Evolutionary conservation across 2,329 filamentous ascomycete species (phyloP).

Genomic region (Eutypella sp.): DNA sequence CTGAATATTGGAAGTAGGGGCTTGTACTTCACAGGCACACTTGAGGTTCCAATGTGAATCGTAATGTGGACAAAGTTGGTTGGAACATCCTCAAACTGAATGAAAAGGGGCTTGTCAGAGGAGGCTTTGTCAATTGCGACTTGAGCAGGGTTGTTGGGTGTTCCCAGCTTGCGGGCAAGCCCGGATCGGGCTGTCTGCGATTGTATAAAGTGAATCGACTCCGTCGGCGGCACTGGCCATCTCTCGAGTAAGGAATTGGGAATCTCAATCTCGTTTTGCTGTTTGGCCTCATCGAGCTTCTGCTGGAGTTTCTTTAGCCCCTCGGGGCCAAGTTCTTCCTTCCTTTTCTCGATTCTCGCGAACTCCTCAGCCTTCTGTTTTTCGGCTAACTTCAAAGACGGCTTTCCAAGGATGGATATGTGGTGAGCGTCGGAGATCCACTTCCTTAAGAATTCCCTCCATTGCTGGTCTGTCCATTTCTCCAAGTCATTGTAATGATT

Average conservation of each 20-base stretch:
- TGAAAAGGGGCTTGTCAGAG: conserved; percentile 66
- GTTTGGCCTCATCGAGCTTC: conserved; percentile 76
- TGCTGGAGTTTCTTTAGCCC: conserved; percentile 71
- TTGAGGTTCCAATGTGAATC: conserved; percentile 72
- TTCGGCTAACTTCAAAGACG: conserved; percentile 72
- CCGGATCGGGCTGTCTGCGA: conserved; percentile 82
- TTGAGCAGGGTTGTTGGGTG: conserved; percentile 65
- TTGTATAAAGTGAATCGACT: conserved; percentile 92
- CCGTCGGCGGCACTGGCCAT: conserved; percentile 77
- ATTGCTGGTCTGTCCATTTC: conserved; percentile 76
- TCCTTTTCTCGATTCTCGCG: conserved; percentile 71
- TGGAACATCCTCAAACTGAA: conserved; percentile 95
- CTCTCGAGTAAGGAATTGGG: conserved; percentile 74
- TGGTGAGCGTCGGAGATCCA: conserved; percentile 85
- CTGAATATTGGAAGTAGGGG: conserved; percentile 80
- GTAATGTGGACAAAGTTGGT: conserved; percentile 89
- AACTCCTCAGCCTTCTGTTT: conserved; percentile 80
- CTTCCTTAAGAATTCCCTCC: conserved; percentile 74
- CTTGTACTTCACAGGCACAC: conserved; percentile 74
- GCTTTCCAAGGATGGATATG: conserved; percentile 81
- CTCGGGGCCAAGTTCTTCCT: conserved; percentile 72
- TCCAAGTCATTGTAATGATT: conserved; percentile 64
- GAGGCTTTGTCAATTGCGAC: conserved; percentile 67
- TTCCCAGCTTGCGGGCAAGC: conserved; percentile 65
- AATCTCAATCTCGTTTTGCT: conserved; percentile 83